Evolutionary conservation across 2,329 filamentous ascomycete species (phyloP), one percentile per base, ranked within the genome.

Genomic region (Chaetomium olivaceum): DNA sequence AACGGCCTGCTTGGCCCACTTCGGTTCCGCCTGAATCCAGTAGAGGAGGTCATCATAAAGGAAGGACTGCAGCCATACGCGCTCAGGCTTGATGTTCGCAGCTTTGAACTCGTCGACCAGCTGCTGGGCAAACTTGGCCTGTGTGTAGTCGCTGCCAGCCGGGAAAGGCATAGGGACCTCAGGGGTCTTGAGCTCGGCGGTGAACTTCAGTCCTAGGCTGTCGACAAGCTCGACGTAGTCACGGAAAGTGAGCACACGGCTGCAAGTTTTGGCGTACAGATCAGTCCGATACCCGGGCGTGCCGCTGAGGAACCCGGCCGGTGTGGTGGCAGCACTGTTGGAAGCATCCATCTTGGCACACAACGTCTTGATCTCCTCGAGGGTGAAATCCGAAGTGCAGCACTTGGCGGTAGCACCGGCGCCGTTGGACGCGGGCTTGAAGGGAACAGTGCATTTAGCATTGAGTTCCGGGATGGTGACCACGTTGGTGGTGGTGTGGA

Each of bases 261-360:
- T 86, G 78, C 89, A 91, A 2, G 82, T 83, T 14, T 68, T 68
- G 60, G 84, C 77, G 77, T 90, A 91, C 19, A 91, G 78, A 68
- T 90, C 85, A 33, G 89, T 90, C 51, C 88, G 82, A 82, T 84
- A 91, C 69, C 76, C 77, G 0, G 86, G 82, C 0, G 86, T 89
- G 63, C 86, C 85, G 71, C 80, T 77, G 65, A 87, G 83, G 77
- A 83, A 89, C 69, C 85, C 83, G 46, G 80, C 75, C 0, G 85
- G 78, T 1, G 82, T 90, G 23, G 83, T 83, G 39, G 87, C 88
- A 55, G 79, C 82, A 69, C 80, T 75, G 72, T 89, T 87, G 73
- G 77, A 84, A 58, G 84, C 84, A 72, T 91, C 89, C 87, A 90
- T 90, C 77, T 90, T 91, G 72, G 83, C 84, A 77, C 89, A 91